phyloP scores from a whole-genome alignment of 176 grass and related monocot species.

The Thalia dealbata region DNA sequence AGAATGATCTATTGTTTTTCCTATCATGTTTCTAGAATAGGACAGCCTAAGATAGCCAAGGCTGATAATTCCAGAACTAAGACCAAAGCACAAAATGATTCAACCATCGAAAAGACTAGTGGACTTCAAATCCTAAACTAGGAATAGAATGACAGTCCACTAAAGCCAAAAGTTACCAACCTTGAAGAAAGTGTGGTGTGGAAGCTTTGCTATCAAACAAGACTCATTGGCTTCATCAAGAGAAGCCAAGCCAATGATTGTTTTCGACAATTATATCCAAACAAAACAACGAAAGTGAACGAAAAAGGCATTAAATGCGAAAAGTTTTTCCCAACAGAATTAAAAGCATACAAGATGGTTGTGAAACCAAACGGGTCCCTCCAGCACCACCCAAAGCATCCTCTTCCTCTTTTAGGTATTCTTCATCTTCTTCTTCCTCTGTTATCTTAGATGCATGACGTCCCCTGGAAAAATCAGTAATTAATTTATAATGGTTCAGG shows the following conservation, averaged over 20 bases:
- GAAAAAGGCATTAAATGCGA: not conserved
- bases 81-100: too few species aligned
- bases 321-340: not conserved
- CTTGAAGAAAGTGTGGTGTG: not conserved
- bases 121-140: too few species aligned
- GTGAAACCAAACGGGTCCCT: slow-evolving; percentile 57
- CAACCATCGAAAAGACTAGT: too few species aligned
- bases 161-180: too few species aligned
- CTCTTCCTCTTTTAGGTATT: slow-evolving; percentile 89
- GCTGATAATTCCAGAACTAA: too few species aligned
- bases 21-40: too few species aligned
- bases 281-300: not conserved
- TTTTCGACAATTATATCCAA: not conserved
- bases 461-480: slow-evolving; percentile 35
- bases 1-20: too few species aligned
- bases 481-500: not conserved
- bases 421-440: slow-evolving; percentile 92
- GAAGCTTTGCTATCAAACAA: not conserved
- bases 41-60: too few species aligned
- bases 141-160: too few species aligned
- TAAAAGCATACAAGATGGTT: slow-evolving; percentile 42
- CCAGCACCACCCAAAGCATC: slow-evolving; percentile 61
- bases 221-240: not conserved
- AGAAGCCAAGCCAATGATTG: not conserved
- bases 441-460: slow-evolving; percentile 85